These are phyloP conservation scores for Gossypium raimondii DNA, from an alignment of 345 rosid species.

Conservation along the genomic window DNA sequence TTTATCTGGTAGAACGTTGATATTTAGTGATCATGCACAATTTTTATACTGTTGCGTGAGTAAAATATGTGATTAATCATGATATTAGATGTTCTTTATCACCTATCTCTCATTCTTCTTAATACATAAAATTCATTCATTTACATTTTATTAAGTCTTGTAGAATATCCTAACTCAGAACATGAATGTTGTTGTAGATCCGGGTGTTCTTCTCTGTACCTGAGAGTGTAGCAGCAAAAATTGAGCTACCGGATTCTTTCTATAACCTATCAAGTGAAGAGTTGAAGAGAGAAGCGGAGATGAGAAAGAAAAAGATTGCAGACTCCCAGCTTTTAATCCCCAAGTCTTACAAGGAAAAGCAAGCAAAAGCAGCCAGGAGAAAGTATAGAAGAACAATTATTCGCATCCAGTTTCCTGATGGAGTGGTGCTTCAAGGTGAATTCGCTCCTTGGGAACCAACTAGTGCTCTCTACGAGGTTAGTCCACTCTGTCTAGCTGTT, in stretches of 20 bases:
- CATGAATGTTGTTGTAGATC: constrained; percentile 33
- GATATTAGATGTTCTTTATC: constrained; percentile 1
- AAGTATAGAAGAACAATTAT: constrained; percentile 64
- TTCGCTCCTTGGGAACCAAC: constrained; percentile 92
- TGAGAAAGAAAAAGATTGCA: constrained; percentile 73
- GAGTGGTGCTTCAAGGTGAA: constrained; percentile 87
- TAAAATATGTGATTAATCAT: not conserved
- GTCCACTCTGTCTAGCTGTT: constrained; percentile 11
- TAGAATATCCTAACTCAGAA: not conserved
- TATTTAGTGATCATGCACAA: not conserved
- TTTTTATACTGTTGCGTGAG: not conserved
- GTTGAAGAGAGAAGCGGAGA: constrained; percentile 76
- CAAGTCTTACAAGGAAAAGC: constrained; percentile 80
- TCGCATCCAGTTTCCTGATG: constrained; percentile 90
- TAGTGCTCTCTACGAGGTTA: constrained; percentile 75
- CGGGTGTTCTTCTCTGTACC: constrained; percentile 81
- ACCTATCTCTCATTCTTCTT: not conserved
- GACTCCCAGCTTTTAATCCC: constrained; percentile 96
- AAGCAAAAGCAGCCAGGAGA: constrained; percentile 71
- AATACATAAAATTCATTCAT: not conserved
- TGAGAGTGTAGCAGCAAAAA: constrained; percentile 76
- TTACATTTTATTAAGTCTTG: not conserved
- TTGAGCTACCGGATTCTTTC: constrained; percentile 89
- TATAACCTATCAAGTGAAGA: constrained; percentile 71
- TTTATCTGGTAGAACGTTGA: not conserved